Evolutionary conservation across 2,329 filamentous ascomycete species (phyloP).

Genomic region (Ilyonectria sp.): DNA sequence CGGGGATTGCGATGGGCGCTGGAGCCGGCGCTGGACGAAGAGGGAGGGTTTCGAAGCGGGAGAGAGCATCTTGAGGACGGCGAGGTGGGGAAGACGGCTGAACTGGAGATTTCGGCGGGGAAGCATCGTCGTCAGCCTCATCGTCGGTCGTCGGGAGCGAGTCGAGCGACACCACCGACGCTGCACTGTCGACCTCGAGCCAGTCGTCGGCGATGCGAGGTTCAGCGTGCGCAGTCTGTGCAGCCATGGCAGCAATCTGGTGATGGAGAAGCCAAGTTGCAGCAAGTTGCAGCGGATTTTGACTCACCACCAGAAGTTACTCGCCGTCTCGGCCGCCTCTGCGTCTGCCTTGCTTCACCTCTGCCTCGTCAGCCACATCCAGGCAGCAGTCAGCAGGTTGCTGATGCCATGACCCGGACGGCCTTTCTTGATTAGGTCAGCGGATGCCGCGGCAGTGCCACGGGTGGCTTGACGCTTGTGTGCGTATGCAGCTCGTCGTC

Average conservation of each 20-base stretch:
- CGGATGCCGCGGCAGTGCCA: background rate
- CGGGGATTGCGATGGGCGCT: background rate
- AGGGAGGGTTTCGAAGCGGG: background rate
- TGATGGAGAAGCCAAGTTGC: background rate
- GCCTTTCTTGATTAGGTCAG: conserved; percentile 1
- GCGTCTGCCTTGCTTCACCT: background rate
- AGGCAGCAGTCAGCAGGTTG: conserved; percentile 3
- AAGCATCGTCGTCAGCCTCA: conserved; percentile 15
- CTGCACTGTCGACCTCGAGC: conserved; percentile 38
- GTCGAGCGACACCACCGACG: conserved; percentile 39
- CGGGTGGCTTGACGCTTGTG: too few relatives aligned
- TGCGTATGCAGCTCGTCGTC: too few relatives aligned
- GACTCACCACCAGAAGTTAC: background rate
- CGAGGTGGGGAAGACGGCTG: background rate
- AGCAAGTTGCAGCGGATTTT: background rate
- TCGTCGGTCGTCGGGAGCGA: conserved; percentile 17
- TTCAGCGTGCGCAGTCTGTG: background rate
- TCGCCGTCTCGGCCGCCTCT: background rate
- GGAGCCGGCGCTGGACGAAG: background rate
- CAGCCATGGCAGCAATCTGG: conserved; percentile 29
- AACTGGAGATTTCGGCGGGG: background rate
- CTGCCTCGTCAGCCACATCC: conserved; percentile 10
- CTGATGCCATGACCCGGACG: background rate
- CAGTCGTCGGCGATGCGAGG: conserved; percentile 42
- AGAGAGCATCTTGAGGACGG: background rate